Conservation (phyloP, 2,329 filamentous ascomycete genomes). For the Fusarium luffae region DNA sequence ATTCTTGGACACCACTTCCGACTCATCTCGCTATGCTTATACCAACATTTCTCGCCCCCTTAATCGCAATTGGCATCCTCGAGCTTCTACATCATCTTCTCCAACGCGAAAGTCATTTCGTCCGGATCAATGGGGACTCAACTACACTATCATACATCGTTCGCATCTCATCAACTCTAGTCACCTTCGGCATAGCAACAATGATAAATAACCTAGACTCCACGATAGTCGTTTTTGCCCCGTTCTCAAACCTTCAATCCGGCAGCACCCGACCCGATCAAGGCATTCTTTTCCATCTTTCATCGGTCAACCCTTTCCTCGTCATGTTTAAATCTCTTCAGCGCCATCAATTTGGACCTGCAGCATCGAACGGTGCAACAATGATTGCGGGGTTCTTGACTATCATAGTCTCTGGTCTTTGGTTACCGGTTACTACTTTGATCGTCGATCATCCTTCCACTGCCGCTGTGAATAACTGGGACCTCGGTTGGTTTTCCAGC, state of each 20-base stretch:
- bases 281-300: background rate
- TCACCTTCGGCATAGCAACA: background rate
- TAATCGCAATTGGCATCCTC: background rate
- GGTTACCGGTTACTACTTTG: background rate
- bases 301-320: background rate
- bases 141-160: background rate
- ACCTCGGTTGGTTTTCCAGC: background rate
- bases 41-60: background rate
- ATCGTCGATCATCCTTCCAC: background rate
- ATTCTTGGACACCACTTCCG: background rate
- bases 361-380: background rate
- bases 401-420: slow-evolving; percentile 14
- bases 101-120: background rate
- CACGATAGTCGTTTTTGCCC: background rate
- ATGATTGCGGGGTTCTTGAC: background rate
- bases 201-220: background rate
- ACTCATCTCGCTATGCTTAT: too few species aligned
- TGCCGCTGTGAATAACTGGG: background rate
- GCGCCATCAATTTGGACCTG: background rate
- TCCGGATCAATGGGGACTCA: background rate
- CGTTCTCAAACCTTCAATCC: background rate
- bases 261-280: background rate
- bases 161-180: background rate
- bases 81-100: background rate
- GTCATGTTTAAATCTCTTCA: background rate